Evolutionary conservation across 2,329 filamentous ascomycete genomes (phyloP).

Genomic region (Blastomyces emzantsi): DNA sequence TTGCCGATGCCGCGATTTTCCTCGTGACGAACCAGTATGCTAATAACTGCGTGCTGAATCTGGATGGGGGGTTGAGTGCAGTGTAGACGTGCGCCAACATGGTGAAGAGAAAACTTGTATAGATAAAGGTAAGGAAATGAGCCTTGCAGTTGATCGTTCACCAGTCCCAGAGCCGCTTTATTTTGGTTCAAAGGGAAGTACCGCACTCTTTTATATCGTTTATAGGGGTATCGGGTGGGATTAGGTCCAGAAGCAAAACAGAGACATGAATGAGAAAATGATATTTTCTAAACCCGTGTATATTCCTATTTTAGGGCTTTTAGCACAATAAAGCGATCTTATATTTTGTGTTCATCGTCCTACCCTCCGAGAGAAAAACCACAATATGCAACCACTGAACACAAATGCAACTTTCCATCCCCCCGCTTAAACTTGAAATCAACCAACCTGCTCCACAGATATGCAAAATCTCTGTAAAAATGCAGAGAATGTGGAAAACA

Average conservation of each 20-base stretch:
- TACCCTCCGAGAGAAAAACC: not conserved
- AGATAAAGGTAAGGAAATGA: not conserved
- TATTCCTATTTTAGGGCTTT: not conserved
- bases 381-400: not conserved
- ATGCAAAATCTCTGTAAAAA: not conserved
- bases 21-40: slow-evolving; percentile 70
- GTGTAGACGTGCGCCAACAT: slow-evolving; percentile 13
- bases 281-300: not conserved
- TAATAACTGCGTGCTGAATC: slow-evolving; percentile 76
- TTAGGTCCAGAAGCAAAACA: not conserved
- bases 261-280: not conserved
- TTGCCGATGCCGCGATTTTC: slow-evolving; percentile 75
- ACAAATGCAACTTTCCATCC: not conserved
- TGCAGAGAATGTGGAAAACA: not conserved
- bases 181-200: not conserved
- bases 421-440: not conserved
- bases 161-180: not conserved
- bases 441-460: not conserved
- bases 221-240: too few species aligned
- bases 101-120: slow-evolving; percentile 24
- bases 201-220: too few species aligned
- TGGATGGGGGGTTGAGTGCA: slow-evolving; percentile 76
- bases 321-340: not conserved
- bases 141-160: not conserved
- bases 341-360: not conserved